Evolutionary conservation across 257 asterid genomes (phyloP), one percentile per base, ranked within the genome.

Genomic region (Plantago major): DNA sequence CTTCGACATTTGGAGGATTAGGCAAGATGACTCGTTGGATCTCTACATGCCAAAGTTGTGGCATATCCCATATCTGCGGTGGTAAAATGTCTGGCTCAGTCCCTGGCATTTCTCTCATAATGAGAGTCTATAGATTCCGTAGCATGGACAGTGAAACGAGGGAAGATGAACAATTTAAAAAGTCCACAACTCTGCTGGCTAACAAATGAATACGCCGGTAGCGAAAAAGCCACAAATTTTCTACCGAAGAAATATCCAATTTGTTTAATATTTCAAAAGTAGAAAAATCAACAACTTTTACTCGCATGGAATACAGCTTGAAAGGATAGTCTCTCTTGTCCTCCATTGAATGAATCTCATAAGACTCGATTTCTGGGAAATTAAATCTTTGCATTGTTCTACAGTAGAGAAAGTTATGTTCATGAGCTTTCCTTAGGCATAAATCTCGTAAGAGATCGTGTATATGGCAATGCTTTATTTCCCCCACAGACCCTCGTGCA

Each of bases 391-490:
- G 30, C 9, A 18, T 8, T 18, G 56, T 1, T 52, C 57, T 19
- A 37, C 57, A 10, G 13, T 3, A 16, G 40, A 52, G 40, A 19
- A 52, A 52, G 37, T 52, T 10, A 52, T 18, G 15, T 10, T 52
- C 57, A 52, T 19, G 57, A 11, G 57, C 57, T 22, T 52, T 52
- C 57, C 57, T 52, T 22, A 52, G 37, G 40, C 57, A 52, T 10
- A 52, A n/a, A 52, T 52, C 57, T 17, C 37, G 57, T 11, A 52
- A 52, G 40, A 52, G 57, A 52, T 52, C 40, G 4, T 52, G 40
- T 2, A 52, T 22, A 16, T 30, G 57, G 30, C 14, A 52, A 52
- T 7, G 37, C 9, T 52, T 52, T 3, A 52, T 52, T 9, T 52
- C 18, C 37, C 57, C 57, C 3, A 30, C 18, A 9, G 57, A 52